A percentile compares a stretch with the other conserved stretches of the same genome.
Conservation (phyloP, 306 rosid genomes). For the Albizia julibrissin region DNA sequence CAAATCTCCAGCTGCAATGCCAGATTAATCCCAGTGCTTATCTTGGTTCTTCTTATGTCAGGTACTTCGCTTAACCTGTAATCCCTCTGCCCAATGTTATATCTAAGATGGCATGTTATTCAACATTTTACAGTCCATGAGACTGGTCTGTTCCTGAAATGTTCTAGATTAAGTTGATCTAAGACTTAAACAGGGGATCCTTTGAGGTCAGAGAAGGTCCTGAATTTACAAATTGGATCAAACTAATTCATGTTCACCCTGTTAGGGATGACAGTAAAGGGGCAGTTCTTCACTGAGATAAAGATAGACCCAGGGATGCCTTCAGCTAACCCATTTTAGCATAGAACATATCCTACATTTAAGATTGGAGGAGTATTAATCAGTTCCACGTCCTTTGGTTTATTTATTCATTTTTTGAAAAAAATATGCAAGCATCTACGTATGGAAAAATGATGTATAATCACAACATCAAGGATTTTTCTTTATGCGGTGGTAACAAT, state of each 20-base stretch:
- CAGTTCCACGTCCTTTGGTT: neutral
- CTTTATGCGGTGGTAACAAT: neutral
- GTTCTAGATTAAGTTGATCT: no score
- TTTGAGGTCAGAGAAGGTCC: neutral
- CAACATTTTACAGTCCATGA: neutral
- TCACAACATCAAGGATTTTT: neutral
- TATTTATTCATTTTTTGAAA: neutral
- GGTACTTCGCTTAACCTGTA: slow-evolving; percentile 45
- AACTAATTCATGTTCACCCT: no score
- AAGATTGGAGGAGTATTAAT: neutral
- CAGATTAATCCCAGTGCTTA: slow-evolving; percentile 67
- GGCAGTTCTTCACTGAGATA: neutral
- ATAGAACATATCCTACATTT: no score
- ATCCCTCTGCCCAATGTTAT: neutral
- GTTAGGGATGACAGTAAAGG: no score
- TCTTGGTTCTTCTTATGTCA: slow-evolving; percentile 63
- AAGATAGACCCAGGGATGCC: neutral
- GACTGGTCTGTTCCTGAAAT: neutral
- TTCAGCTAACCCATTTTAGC: neutral
- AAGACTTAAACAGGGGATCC: neutral
- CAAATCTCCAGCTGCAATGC: slow-evolving; percentile 62
- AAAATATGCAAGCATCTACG: neutral
- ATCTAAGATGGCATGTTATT: neutral
- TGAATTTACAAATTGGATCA: neutral
- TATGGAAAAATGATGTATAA: neutral